Conservation (phyloP, 2,329 filamentous ascomycete genomes). For the Trichoderma harzianum region DNA sequence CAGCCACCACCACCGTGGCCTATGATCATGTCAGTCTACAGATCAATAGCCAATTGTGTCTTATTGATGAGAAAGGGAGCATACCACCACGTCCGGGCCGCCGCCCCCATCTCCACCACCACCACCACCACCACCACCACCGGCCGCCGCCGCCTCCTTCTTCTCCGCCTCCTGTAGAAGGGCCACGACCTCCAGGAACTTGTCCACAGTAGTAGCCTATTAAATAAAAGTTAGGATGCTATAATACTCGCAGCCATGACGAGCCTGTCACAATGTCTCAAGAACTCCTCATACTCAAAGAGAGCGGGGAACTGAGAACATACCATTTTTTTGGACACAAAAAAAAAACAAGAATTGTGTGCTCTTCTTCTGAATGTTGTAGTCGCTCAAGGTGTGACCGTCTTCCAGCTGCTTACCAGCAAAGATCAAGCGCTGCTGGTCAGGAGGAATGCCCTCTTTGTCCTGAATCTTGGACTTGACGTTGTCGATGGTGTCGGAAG, state of each 20-base stretch:
- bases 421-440: conserved; percentile 95
- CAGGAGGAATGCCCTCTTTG: conserved; percentile 95
- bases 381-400: conserved; percentile 83
- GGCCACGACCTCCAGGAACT: not conserved
- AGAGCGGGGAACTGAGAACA: not conserved
- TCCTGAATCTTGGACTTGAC: conserved; percentile 98
- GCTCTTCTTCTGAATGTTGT: conserved; percentile 94
- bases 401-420: conserved; percentile 96
- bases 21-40: not conserved
- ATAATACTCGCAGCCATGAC: no score
- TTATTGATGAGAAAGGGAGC: not conserved
- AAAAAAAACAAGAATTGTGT: conserved; percentile 47
- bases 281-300: not conserved
- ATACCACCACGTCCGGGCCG: not conserved
- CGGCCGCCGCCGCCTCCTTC: no score
- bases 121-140: no score
- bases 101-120: not conserved
- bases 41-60: not conserved
- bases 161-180: no score
- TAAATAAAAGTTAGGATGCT: not conserved
- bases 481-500: conserved; percentile 89
- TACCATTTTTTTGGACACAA: not conserved
- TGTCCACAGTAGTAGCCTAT: not conserved
- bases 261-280: no score
- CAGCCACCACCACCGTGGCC: not conserved